Conservation (phyloP, 768 basidiomycete genomes). For the Pholiota conissans region DNA sequence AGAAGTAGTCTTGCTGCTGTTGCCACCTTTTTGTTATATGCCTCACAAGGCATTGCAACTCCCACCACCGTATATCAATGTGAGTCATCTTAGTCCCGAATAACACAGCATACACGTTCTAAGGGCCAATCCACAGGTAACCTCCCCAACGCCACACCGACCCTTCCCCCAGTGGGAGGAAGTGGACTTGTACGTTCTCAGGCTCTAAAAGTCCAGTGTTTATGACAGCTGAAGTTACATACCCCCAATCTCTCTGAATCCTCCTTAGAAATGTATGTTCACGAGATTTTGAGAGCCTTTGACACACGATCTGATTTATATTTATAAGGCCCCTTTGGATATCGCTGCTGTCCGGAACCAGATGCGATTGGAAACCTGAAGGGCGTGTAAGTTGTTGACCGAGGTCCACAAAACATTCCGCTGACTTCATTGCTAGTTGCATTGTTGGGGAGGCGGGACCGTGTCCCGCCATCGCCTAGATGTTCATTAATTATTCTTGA, state of each 20-base stretch:
- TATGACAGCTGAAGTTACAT: not conserved
- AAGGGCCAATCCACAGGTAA: too few species aligned
- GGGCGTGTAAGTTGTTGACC: too few species aligned
- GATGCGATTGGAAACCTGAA: too few species aligned
- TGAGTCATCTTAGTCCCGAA: not conserved
- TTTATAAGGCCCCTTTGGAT: constrained; percentile 10
- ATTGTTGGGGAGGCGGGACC: constrained; percentile 10
- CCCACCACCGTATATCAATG: not conserved
- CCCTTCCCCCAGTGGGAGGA: constrained; percentile 5
- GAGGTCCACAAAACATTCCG: too few species aligned
- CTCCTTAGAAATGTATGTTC: too few species aligned
- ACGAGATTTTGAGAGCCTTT: too few species aligned
- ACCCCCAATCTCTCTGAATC: too few species aligned
- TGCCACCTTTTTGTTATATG: not conserved
- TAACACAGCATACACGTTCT: too few species aligned
- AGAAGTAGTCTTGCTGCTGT: constrained; percentile 10
- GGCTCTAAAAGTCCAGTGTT: too few species aligned
- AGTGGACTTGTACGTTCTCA: constrained; percentile 1
- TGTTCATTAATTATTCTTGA: not conserved
- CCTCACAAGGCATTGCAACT: not conserved
- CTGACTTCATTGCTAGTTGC: too few species aligned
- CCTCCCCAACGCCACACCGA: too few species aligned
- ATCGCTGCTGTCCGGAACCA: constrained; percentile 12
- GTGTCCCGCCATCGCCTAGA: constrained; percentile 10
- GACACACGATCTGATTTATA: not conserved